Evolutionary conservation across 129 eudicot species (phyloP), one percentile per base, ranked within the genome.

Genomic region (Logfia minima): DNA sequence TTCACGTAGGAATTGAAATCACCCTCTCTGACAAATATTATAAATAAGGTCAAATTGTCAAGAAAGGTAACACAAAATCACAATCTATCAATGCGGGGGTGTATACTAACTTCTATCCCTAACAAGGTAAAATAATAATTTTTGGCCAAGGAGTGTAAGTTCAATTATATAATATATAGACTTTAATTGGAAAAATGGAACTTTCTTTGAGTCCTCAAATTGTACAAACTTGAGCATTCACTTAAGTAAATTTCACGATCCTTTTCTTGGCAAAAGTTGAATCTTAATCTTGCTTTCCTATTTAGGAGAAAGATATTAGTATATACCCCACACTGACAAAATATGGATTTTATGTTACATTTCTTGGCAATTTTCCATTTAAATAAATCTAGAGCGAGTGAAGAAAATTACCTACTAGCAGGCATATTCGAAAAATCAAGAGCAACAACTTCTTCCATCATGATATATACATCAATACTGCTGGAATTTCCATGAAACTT

Each of bases 341-440:
- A 48, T 48, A 13, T 14, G n/a, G n/a, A 48, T 48, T 48, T 48
- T 48, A 13, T 48, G 55, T 48, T 48, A 48, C 55, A 48, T 48
- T 39, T 45, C 53, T 45, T 45, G 5, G 53, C 4, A 11, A 45
- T 45, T 11, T 48, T 6, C 18, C n/a, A 48, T 14, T 48, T 48
- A 48, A 48, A 14, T 48, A 48, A 48, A 48, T 48, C 17, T 48
- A 62, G 17, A 58, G 68, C 5, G 18, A 76, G 64, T 67, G 22
- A 78, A 64, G 77, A 69, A 19, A 70, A 64, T 71, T 93, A 93
- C 98, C 98, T 91, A 85, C 96, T 91, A 65, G 85, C 98, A 43
- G 92, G 96, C 93, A 89, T 83, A 85, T 88, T 82, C 41, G 98
- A 94, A 34, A 85, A 81, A 60, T 94, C 97, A 60, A 85, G 90